Evolutionary conservation across 1,284 basidiomycete genomes (phyloP).

Genomic region (Pulchroboletus neoregius): DNA sequence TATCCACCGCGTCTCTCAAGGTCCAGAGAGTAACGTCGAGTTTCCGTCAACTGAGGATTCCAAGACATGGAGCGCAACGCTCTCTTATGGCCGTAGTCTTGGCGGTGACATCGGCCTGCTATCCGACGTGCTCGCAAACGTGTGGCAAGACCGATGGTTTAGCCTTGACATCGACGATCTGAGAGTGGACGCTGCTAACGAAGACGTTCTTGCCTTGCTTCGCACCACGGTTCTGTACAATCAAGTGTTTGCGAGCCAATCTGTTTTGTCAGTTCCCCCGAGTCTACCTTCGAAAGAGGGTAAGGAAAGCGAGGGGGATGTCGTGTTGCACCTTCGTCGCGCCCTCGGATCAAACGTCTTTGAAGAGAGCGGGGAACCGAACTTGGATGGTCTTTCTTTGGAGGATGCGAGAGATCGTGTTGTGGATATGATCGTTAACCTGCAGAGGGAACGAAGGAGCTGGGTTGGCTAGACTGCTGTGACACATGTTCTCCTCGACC

Average conservation of each 20-base stretch:
- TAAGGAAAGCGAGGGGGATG: conserved; percentile 27
- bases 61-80: conserved; percentile 40
- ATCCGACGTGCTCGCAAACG: conserved; percentile 50
- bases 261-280: conserved; percentile 55
- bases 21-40: conserved; percentile 15
- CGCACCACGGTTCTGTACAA: conserved; percentile 54
- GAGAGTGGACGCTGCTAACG: conserved; percentile 29
- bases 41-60: conserved; percentile 25
- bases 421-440: conserved; percentile 60
- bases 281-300: conserved; percentile 38
- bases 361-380: conserved; percentile 37
- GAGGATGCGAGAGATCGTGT: conserved; percentile 68
- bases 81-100: conserved; percentile 57
- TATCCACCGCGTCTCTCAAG: conserved; percentile 43
- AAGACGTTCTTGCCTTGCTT: conserved; percentile 49
- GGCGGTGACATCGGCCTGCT: conserved; percentile 54
- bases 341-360: conserved; percentile 58
- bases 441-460: conserved; percentile 38
- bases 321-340: conserved; percentile 44
- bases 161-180: conserved; percentile 30
- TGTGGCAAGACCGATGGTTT: conserved; percentile 40
- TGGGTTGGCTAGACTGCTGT: conserved; percentile 8
- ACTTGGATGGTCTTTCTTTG: conserved; percentile 35
- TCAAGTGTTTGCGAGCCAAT: conserved; percentile 50
- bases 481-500: too few species aligned